Percentiles rank a stretch among this genome's conserved stretches.
phyloP scores from a whole-genome alignment of 2,329 filamentous ascomycete species.

The Metarhizium rileyi region DNA sequence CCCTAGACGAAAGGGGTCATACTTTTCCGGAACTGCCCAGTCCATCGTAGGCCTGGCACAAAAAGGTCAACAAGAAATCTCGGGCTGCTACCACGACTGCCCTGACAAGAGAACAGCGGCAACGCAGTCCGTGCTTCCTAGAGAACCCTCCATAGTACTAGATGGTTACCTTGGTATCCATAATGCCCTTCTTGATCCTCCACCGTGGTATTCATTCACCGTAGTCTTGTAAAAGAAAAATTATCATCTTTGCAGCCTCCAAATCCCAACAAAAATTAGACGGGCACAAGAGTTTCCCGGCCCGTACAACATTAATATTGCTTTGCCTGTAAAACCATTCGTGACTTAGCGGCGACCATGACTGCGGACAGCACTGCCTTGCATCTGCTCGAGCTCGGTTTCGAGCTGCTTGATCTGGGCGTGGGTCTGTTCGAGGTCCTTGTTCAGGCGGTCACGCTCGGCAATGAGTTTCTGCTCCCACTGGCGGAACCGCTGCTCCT shows the following conservation, averaged over 20 bases:
- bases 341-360: constrained; percentile 75
- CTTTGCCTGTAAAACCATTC: constrained; percentile 8
- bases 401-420: constrained; percentile 89
- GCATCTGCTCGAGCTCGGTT: constrained; percentile 85
- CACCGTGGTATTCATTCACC: constrained; percentile 20
- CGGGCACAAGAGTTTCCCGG: constrained; percentile 16
- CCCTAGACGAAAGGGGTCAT: constrained; percentile 1
- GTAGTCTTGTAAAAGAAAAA: background rate
- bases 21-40: constrained; percentile 4
- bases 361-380: constrained; percentile 81
- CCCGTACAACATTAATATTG: constrained; percentile 20
- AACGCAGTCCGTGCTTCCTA: background rate
- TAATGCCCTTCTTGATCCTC: constrained; percentile 15
- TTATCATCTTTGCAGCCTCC: constrained; percentile 22
- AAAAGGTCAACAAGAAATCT: background rate
- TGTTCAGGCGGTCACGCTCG: constrained; percentile 98
- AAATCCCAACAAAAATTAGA: constrained; percentile 21
- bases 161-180: constrained; percentile 20
- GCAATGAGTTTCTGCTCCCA: constrained; percentile 99
- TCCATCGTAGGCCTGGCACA: background rate
- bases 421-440: constrained; percentile 97
- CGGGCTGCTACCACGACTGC: background rate
- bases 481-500: constrained; percentile 97
- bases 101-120: background rate
- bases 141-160: constrained; percentile 5